Evolutionary conservation across 2,329 filamentous ascomycete species (phyloP), one percentile per base, ranked within the genome.

Genomic region (Fusarium robinianum): DNA sequence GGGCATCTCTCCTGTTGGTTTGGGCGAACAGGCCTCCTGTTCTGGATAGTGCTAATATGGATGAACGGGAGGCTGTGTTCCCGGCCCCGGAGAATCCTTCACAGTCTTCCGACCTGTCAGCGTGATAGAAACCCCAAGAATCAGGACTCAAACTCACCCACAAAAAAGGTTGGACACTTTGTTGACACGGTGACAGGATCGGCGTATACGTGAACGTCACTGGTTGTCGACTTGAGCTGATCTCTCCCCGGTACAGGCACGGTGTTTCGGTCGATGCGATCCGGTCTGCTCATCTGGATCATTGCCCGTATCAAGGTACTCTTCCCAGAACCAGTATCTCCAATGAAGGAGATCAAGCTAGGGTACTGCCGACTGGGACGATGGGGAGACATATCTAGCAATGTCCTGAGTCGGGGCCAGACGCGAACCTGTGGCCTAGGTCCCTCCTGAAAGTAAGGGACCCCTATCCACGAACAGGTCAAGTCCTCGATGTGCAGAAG

Each of bases 341-440:
- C 50, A 9, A 51, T 41, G 10, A 53, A 53, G 2, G 50, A 53
- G 6, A 53, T 36, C 14, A 53, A 8, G 3, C 45, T 53, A 1
- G 50, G 50, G n/a, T 41, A 51, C 3, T 45, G 47, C 10, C 21
- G 15, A 8, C 2, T 11, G 5, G 33, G 2, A 12, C 32, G 11
- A 4, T 14, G 10, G 5, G 18, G 21, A 0, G 25, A 27, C 21
- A 18, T 23, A 2, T 37, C 32, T 0, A 47, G 10, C 0, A 50
- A 16, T 6, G 26, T 14, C 3, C 40, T 23, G 12, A 50, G 16
- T 2, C 47, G 33, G n/a, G 32, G 25, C 32, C 33, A 47, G n/a
- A 50, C n/a, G 3, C 42, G 38, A 5, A 49, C 31, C 14, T 49
- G 41, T 8, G 46, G 41, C 1, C 9, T 21, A 0, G 37, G 16